Evolutionary conservation across 306 rosid species (phyloP).

Genomic region (Cucurbita argyrosperma): DNA sequence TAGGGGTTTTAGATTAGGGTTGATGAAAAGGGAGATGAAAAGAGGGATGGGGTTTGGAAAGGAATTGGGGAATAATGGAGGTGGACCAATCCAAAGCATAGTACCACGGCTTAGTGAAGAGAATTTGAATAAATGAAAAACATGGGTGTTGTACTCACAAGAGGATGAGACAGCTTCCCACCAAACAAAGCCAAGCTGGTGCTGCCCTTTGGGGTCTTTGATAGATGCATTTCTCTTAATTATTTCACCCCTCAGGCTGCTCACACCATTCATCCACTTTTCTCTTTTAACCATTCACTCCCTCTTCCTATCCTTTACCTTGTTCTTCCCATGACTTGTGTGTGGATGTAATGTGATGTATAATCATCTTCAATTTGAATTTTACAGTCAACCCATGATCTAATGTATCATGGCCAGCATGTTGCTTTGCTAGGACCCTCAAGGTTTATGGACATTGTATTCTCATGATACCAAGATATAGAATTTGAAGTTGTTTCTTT

Average conservation of each 20-base stretch:
- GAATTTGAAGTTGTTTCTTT: not conserved
- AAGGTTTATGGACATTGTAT: not conserved
- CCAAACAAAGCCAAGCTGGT: slow-evolving; percentile 26
- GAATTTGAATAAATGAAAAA: not conserved
- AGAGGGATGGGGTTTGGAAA: not conserved
- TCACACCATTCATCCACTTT: slow-evolving; percentile 19
- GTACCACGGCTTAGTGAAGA: not conserved
- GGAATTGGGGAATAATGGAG: not conserved
- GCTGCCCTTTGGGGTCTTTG: slow-evolving; percentile 25
- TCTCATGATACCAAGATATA: not conserved
- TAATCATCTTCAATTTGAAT: not conserved
- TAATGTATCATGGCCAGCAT: not conserved
- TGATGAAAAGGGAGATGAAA: not conserved
- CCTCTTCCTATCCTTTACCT: not conserved
- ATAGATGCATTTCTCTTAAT: slow-evolving; percentile 25
- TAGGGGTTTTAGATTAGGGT: not conserved
- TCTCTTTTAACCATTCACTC: not conserved
- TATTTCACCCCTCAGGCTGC: not conserved
- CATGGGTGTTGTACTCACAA: not conserved
- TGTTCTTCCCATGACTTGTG: not conserved
- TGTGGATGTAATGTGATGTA: not conserved
- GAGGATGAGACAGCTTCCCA: slow-evolving; percentile 21
- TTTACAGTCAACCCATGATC: not conserved
- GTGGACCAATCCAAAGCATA: not conserved
- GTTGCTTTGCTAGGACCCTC: not conserved